Evolutionary conservation across 2,329 filamentous ascomycete species (phyloP).

Genomic region (Cercospora brassicicola): DNA sequence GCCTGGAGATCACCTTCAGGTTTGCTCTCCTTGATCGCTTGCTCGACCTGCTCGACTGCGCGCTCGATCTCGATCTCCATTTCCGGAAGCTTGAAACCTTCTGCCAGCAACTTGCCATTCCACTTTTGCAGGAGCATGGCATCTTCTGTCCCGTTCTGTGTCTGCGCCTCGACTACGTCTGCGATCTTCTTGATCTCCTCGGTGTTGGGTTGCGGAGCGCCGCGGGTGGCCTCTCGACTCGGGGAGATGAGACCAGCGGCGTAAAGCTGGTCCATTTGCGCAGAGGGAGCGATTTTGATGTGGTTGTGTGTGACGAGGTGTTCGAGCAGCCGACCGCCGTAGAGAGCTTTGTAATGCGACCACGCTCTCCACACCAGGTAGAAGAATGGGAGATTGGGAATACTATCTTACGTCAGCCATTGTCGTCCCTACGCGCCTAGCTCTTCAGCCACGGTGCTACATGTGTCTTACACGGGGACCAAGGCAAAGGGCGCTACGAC

Average conservation of each 20-base stretch:
- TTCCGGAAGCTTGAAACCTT: slow-evolving; percentile 50
- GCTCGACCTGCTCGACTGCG: slow-evolving; percentile 54
- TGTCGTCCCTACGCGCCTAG: background rate
- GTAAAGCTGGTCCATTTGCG: slow-evolving; percentile 74
- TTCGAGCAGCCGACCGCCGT: slow-evolving; percentile 80
- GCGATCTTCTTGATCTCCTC: slow-evolving; percentile 44
- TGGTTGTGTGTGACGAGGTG: slow-evolving; percentile 76
- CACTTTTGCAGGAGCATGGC: slow-evolving; percentile 52
- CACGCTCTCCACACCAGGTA: slow-evolving; percentile 89
- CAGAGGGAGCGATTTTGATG: slow-evolving; percentile 64
- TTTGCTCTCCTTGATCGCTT: slow-evolving; percentile 40
- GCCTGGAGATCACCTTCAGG: slow-evolving; percentile 8
- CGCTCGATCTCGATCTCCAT: slow-evolving; percentile 57
- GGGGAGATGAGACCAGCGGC: slow-evolving; percentile 51
- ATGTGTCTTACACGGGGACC: slow-evolving; percentile 71
- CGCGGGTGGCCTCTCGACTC: slow-evolving; percentile 43
- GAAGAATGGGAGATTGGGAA: slow-evolving; percentile 96
- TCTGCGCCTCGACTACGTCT: slow-evolving; percentile 43
- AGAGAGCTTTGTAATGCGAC: slow-evolving; percentile 85
- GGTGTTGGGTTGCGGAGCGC: slow-evolving; percentile 40
- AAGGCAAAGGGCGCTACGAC: slow-evolving; percentile 79
- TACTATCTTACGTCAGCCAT: slow-evolving; percentile 50
- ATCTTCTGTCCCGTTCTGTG: slow-evolving; percentile 45
- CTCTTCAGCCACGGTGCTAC: slow-evolving; percentile 1
- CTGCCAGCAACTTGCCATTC: slow-evolving; percentile 55